These are phyloP conservation scores for Puccinia coronata DNA, from an alignment of 1,284 basidiomycete species.

Conservation along the genomic window DNA sequence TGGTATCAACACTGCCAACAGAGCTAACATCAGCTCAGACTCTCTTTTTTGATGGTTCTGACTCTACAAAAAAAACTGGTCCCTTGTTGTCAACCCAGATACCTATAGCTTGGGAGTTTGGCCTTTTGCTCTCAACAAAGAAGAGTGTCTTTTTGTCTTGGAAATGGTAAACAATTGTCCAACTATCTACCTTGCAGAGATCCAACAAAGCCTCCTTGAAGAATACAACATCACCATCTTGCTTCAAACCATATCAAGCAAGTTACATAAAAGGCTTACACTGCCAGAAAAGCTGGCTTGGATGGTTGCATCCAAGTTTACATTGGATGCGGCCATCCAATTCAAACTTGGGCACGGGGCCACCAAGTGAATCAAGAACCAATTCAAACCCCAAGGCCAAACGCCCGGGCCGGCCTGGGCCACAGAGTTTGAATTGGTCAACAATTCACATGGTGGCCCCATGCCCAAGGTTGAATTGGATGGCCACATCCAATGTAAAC, in stretches of 20 bases:
- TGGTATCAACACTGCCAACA: not conserved
- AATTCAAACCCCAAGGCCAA: no score
- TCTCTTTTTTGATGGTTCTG: not conserved
- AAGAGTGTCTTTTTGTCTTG: not conserved
- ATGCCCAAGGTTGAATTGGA: no score
- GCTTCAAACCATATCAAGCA: not conserved
- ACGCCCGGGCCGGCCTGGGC: no score
- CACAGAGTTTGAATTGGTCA: no score
- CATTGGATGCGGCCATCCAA: no score
- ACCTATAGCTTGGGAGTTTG: not conserved
- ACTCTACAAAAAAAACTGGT: not conserved
- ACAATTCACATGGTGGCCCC: no score
- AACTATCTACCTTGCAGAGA: constrained; percentile 6
- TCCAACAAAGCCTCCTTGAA: not conserved
- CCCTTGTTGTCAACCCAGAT: not conserved
- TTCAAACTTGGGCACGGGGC: no score
- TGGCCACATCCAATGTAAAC: no score
- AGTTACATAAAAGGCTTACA: not conserved
- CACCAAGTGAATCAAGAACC: no score
- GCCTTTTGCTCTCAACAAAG: not conserved
- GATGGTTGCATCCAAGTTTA: no score
- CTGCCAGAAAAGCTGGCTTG: no score
- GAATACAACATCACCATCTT: not conserved
- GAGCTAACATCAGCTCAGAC: not conserved
- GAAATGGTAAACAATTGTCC: not conserved